Evolutionary conservation across 768 basidiomycete species (phyloP), one percentile per base, ranked within the genome.

Genomic region (Boletus reticuloceps): DNA sequence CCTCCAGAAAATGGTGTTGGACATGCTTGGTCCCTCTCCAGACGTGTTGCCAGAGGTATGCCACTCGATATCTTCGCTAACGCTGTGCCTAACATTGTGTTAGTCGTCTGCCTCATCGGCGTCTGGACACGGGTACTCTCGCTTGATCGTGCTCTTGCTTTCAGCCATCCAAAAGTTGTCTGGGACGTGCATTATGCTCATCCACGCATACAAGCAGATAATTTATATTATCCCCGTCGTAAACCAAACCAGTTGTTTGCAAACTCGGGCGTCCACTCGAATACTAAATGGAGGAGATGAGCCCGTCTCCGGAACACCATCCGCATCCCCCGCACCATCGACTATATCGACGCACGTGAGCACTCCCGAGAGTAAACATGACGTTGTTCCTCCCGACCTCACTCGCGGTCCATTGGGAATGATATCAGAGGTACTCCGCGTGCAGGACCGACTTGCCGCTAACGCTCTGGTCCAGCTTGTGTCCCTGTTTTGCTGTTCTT

Each of bases 141-240:
- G 66, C 31, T 63, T 72, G 50, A 74, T 89, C 50, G 79, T 94
- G 43, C 68, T 88, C 58, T 71, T 89, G 19, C 85, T 95, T 20
- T 89, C 92, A 13, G 78, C 84, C 29, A 77, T 93, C 14, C 90
- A 91, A 61, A 75, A 79, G 7, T 69, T 92, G 34, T 91, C 91
- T 1, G 84, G 88, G 10, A 71, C 77, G 37, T 85, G 85, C 60
- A 81, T 92, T 13, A 77, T 82, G 37, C 73, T 92, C 49, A 82
- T 89, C 44, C 80, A 86, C 46, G 74, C 81, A 20, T 88, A 89
- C 74, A 85, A 82, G 67, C 85, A 83, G 60, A 77, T 80, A 14
- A 64, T 87, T 9, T 74, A 72, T 52, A 85, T 87, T 42, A 84
- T 88, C 61, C 86, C 82, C 69, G 77, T 78, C 31, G 85, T 89